Conservation (phyloP, 345 rosid species). For the Rubroshorea leprosula region DNA sequence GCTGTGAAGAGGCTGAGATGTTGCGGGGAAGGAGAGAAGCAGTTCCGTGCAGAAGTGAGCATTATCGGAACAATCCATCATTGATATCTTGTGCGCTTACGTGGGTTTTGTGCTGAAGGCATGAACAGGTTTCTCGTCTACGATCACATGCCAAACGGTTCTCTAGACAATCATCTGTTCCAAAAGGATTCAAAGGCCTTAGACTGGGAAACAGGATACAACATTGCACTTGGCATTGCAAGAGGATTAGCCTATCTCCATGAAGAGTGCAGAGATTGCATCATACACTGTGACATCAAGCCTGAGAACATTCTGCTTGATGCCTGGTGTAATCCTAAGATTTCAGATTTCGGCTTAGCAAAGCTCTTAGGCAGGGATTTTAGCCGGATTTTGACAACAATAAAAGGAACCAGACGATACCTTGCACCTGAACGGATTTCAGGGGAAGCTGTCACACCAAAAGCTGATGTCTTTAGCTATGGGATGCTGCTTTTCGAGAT, state of each 20-base stretch:
- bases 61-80: constrained; percentile 77
- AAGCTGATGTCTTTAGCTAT: constrained; percentile 81
- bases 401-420: constrained; percentile 85
- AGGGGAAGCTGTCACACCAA: constrained; percentile 66
- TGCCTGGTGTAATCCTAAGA: constrained; percentile 54
- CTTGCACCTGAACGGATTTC: constrained; percentile 91
- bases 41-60: constrained; percentile 66
- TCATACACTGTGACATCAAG: constrained; percentile 81
- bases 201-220: constrained; percentile 57
- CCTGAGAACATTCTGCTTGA: constrained; percentile 79
- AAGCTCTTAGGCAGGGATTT: constrained; percentile 79
- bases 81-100: constrained; percentile 69
- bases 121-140: constrained; percentile 49
- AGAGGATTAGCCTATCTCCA: constrained; percentile 76
- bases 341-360: constrained; percentile 79
- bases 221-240: constrained; percentile 66
- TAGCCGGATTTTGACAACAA: constrained; percentile 70
- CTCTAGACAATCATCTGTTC: constrained; percentile 48
- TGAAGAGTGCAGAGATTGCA: constrained; percentile 71
- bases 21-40: constrained; percentile 77
- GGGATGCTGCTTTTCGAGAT: constrained; percentile 86
- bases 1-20: constrained; percentile 80
- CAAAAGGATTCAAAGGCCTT: constrained; percentile 24
- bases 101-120: constrained; percentile 75
- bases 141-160: constrained; percentile 70